Evolutionary conservation across 140 eudicot genomes (phyloP), one percentile per base, ranked within the genome.

Genomic region (Oenanthe javanica): DNA sequence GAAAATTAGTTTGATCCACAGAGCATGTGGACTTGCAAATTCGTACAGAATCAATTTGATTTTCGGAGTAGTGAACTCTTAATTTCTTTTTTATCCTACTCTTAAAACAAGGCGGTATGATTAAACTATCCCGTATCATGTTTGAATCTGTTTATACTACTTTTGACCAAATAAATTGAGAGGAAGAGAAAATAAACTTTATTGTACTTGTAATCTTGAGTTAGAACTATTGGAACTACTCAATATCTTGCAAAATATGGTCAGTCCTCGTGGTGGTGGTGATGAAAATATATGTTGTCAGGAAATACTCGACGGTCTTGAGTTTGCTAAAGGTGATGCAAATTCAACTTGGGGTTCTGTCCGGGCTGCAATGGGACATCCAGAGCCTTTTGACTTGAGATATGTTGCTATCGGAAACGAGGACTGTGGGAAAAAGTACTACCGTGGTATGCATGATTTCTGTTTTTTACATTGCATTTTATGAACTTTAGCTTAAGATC

Each of bases 331-430:
- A 88, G 98, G 98, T 67, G 93, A 84, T 87, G 16, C 86, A 23
- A 77, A 84, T 75, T 89, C 98, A 18, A 89, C 86, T 83, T 94
- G 98, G 98, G 99, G 98, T 81, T 91, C 97, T 63, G 74, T 96
- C 51, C 86, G 99, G 84, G 99, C 97, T 74, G 87, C 90, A 78
- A 91, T 96, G 99, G 98, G 99, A 21, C 99, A 93, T 81, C 97
- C 97, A 36, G 93, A 89, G 79, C 98, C 98, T 19, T 94, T 94
- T 72, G 88, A 90, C 69, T 87, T 94, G 83, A 92, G 80, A 89
- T 90, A 94, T 71, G 94, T 94, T 88, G 97, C 97, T 48, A 81
- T 94, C 42, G 98, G 98, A 11, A 94, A 94, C 74, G 97, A 94
- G 79, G 98, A 94, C 59, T 94, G 98, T 79, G 84, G 89, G 80